Conservation (phyloP, 2,329 filamentous ascomycete genomes). For the Xylariaceae sp. region DNA sequence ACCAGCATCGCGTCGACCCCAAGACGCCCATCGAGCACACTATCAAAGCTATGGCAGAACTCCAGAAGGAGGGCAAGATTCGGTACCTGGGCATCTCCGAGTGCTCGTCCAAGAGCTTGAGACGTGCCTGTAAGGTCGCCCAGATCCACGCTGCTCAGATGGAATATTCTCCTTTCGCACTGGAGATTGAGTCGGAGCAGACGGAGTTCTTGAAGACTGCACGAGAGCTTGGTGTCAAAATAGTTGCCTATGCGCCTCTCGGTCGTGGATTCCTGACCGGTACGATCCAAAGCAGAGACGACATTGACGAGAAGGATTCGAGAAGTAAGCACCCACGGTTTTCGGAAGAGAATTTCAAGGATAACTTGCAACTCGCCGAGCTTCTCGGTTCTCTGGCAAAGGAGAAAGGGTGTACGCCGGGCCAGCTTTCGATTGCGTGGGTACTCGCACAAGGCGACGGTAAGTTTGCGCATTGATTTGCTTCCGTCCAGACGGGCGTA, state of each 20-base stretch:
- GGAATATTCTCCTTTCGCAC: conserved; percentile 48
- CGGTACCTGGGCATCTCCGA: conserved; percentile 47
- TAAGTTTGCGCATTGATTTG: conserved; percentile 2
- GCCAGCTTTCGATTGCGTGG: conserved; percentile 54
- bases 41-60: conserved; percentile 40
- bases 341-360: conserved; percentile 43
- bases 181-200: conserved; percentile 37
- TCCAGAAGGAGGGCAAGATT: conserved; percentile 48
- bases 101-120: conserved; percentile 40
- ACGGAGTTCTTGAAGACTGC: conserved; percentile 45
- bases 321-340: conserved; percentile 37
- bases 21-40: conserved; percentile 43
- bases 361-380: conserved; percentile 36
- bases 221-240: conserved; percentile 48
- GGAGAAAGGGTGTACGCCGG: conserved; percentile 36
- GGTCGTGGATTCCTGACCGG: conserved; percentile 52
- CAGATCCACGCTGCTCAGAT: conserved; percentile 47
- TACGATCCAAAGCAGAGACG: conserved; percentile 35
- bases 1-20: conserved; percentile 44
- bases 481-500: neutral
- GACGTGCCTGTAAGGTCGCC: conserved; percentile 42
- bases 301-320: conserved; percentile 39
- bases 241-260: conserved; percentile 53
- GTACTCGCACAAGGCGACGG: conserved; percentile 42
- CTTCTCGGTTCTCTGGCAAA: conserved; percentile 22